Evolutionary conservation across 169 alveolate genomes (phyloP), one percentile per base, ranked within the genome.

Genomic region (Eimeria falciformis): DNA sequence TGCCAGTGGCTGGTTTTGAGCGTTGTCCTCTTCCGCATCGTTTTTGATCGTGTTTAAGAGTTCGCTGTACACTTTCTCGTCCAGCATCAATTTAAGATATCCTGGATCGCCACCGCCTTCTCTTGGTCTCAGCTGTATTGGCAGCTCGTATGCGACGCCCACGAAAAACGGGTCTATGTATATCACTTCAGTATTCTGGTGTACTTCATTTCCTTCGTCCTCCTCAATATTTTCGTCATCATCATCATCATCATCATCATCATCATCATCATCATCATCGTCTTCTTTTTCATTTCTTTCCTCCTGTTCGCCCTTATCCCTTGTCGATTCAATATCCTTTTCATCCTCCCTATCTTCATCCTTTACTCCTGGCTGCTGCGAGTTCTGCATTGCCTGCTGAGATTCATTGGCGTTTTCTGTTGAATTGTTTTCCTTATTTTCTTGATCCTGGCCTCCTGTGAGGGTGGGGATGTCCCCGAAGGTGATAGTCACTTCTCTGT

Each of bases 31-130:
- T 33, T 79, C 75, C 17, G 47, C 53, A 11, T 79, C 89, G 27
- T 65, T n/a, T 21, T 53, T 55, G 21, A 29, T 82, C 50, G 46
- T 47, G 11, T 37, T 40, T 17, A 84, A 46, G 27, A 58, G 45
- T 4, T 62, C 91, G 47, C 65, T 58, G 62, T 43, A 84, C 1
- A 43, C 81, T 25, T 25, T 84, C n/a, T 84, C 73, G 68, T 73
- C 91, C 0, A 73, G 82, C 25, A 84, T 66, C 82, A 84, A 53
- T 4, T 58, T 58, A 5, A 71, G 62, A 47, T 65, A 66, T 23
- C 79, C 79, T 18, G 91, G 91, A 33, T 82, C 91, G 21, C 23
- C 78, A 5, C 91, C 91, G n/a, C 69, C 91, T 23, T 25, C 69
- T 5, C 91, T 6, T 2, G 58, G 68, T 33, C 91, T 27, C 23